Percentiles rank a stretch among this genome's conserved stretches.
Conservation (phyloP, 106 monocot species). For the Dioscorea alata region DNA sequence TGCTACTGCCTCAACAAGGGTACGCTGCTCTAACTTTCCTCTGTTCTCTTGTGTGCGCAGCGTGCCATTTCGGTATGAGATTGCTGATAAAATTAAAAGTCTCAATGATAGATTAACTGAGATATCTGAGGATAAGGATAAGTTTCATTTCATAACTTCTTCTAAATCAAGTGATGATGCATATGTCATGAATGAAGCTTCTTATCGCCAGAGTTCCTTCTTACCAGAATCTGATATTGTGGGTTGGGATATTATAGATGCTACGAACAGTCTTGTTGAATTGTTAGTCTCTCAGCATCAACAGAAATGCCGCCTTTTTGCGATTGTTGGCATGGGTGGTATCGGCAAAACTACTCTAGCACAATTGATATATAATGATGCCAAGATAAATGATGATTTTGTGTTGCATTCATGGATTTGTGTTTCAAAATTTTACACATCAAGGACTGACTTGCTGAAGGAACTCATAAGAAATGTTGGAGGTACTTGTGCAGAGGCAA, state of each 20-base stretch:
- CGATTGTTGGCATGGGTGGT: constrained; percentile 4
- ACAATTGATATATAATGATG: not conserved
- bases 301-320: not conserved
- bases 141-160: not conserved
- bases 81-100: not conserved
- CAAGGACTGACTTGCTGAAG: not conserved
- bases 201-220: not conserved
- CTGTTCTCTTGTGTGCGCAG: not conserved
- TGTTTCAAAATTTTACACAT: not conserved
- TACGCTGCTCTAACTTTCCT: too few relatives aligned
- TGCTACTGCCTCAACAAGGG: not conserved
- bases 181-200: not conserved
- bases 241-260: not conserved
- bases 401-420: not conserved
- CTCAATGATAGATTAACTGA: not conserved
- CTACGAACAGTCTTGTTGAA: not conserved
- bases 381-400: not conserved
- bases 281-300: not conserved
- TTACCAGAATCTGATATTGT: not conserved
- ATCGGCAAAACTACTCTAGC: constrained; percentile 11
- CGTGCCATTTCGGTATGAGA: not conserved
- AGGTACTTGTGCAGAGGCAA: not conserved
- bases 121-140: not conserved
- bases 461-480: not conserved
- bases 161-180: too few relatives aligned